Evolutionary conservation across 148 eudicot species (phyloP), one percentile per base, ranked within the genome.

Genomic region (Camellia japonica): DNA sequence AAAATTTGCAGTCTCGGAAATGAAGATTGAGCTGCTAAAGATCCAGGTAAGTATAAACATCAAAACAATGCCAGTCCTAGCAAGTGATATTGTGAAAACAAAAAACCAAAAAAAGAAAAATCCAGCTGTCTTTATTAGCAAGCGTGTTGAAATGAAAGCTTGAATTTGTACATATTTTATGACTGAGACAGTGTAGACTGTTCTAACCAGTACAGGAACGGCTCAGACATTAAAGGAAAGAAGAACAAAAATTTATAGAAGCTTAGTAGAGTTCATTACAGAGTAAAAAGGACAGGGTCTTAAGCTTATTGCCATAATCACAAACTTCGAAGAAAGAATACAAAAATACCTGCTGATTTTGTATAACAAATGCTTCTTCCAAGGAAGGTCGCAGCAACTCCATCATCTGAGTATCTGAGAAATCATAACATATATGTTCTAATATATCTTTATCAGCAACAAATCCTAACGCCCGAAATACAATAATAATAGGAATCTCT

Each of bases 341-440:
- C 68, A 54, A 7, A 68, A 38, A 18, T 71, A 89, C 92, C 90
- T 87, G 92, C 74, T 96, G 99, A 85, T 96, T 96, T 87, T 96
- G 99, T 83, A 96, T 96, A 6, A 96, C 99, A 86, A 96, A 96
- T 73, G 99, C 99, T 89, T 96, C 99, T 79, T 96, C 99, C 77
- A 96, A 65, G 52, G 99, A 96, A 82, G 99, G 99, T 60, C 98
- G 90, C 69, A 96, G 92, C 87, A 96, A 83, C 80, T 96, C 99
- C 99, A 96, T 94, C 99, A 96, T 96, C 82, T 92, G 97, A 71
- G 98, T 94, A 80, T 94, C 98, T 69, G 87, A 68, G 75, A 96
- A 96, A 84, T 94, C 97, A 63, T 96, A 96, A 82, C 99, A 96
- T 66, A 94, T 96, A 87, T 96, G 99, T 86, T 94, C 99, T 63